phyloP scores from a whole-genome alignment of 768 basidiomycete genomes.

The Kwoniella pini region DNA sequence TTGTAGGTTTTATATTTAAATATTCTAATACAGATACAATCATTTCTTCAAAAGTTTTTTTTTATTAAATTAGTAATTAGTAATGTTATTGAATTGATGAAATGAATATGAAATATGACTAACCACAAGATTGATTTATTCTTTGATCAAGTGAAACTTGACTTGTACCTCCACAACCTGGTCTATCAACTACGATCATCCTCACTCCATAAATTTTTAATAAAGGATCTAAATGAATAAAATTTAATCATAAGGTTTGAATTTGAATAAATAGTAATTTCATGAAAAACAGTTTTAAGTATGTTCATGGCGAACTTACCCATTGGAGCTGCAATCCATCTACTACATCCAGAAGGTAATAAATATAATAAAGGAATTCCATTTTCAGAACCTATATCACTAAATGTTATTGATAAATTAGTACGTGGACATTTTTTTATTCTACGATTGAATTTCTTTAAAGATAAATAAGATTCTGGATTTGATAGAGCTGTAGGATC shows the following conservation, averaged over 20 bases:
- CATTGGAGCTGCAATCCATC: conserved; percentile 45
- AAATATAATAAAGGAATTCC: conserved; percentile 41
- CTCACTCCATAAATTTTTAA: conserved; percentile 36
- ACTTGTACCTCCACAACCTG: conserved; percentile 43
- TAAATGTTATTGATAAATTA: conserved; percentile 36
- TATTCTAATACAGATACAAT: conserved; percentile 44
- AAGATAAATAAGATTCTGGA: conserved; percentile 33
- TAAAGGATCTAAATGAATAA: conserved; percentile 46
- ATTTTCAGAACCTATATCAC: conserved; percentile 42
- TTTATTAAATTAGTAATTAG: background rate
- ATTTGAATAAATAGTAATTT: too few species aligned
- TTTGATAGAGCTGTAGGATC: conserved; percentile 31
- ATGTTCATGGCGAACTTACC: conserved; percentile 29
- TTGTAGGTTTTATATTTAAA: conserved; percentile 29
- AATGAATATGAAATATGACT: background rate
- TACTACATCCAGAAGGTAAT: conserved; percentile 39
- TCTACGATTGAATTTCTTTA: conserved; percentile 32
- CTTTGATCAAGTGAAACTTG: conserved; percentile 35
- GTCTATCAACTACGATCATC: conserved; percentile 47
- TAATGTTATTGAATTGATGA: too few species aligned
- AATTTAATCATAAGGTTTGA: too few species aligned
- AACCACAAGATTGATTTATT: conserved; percentile 39
- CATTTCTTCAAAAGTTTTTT: conserved; percentile 31
- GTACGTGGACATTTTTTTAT: conserved; percentile 41
- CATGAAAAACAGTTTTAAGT: too few species aligned